Conservation (phyloP, 1,139 yeast genomes). For the Schizosaccharomyces versatilis region DNA sequence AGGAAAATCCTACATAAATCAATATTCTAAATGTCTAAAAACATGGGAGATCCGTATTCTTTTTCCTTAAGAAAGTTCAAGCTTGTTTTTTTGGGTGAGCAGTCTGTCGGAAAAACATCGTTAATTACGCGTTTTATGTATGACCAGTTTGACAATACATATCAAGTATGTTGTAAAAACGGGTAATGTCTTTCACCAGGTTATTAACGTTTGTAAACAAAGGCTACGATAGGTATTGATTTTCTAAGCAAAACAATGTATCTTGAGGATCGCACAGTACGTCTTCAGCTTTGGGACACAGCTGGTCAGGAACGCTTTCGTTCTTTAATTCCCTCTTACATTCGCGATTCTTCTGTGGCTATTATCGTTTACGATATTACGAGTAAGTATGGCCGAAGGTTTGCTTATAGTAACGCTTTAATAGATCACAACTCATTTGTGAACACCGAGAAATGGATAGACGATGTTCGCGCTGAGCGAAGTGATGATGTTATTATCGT, state of each 20-base stretch:
- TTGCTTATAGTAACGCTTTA: constrained; percentile 9
- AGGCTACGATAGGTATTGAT: constrained; percentile 91
- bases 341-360: constrained; percentile 91
- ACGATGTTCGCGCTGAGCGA: constrained; percentile 57
- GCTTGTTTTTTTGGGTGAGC: constrained; percentile 92
- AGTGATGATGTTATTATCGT: constrained; percentile 48
- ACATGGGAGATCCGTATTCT: not conserved
- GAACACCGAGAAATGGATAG: constrained; percentile 57
- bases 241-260: constrained; percentile 76
- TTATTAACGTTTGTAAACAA: constrained; percentile 14
- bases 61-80: constrained; percentile 29
- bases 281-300: constrained; percentile 82
- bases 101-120: constrained; percentile 79
- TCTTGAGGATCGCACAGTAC: constrained; percentile 48
- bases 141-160: constrained; percentile 91
- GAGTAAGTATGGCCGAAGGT: constrained; percentile 22
- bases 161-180: constrained; percentile 24
- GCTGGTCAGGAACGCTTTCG: constrained; percentile 97
- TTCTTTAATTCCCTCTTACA: constrained; percentile 80
- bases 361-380: constrained; percentile 89
- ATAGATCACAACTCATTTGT: constrained; percentile 43
- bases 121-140: constrained; percentile 90
- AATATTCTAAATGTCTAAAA: not conserved
- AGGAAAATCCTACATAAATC: not conserved
- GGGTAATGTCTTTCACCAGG: not conserved